phyloP scores from a whole-genome alignment of 2,329 filamentous ascomycete genomes.

The Shiraia bambusicola region DNA sequence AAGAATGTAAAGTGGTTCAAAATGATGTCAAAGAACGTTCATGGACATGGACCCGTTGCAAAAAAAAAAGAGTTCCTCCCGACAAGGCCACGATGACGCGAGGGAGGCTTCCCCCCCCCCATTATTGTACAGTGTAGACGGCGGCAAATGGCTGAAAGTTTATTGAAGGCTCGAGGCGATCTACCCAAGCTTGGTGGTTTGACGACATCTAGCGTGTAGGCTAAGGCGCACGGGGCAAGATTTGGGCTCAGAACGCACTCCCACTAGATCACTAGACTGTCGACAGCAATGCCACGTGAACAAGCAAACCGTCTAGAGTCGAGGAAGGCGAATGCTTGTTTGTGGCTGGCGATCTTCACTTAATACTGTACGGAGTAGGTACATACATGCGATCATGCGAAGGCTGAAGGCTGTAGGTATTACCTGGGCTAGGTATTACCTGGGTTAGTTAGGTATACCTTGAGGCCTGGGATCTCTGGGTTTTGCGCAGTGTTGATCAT shows the following conservation, averaged over 20 bases:
- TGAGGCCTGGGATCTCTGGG: too few relatives aligned
- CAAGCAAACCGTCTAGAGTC: conserved; percentile 1
- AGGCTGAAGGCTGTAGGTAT: too few relatives aligned
- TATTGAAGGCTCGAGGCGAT: conserved; percentile 28
- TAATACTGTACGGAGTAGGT: too few relatives aligned
- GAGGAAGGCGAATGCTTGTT: neutral
- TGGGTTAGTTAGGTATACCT: too few relatives aligned
- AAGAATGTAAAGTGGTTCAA: conserved; percentile 15
- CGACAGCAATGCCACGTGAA: conserved; percentile 11
- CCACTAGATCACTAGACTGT: conserved; percentile 11
- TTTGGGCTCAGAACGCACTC: conserved; percentile 16
- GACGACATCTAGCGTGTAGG: conserved; percentile 23
- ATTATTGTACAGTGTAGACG: conserved; percentile 32
- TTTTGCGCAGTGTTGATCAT: too few relatives aligned
- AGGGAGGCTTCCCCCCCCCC: conserved; percentile 14
- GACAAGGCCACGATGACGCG: conserved; percentile 22
- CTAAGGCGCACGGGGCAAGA: conserved; percentile 27
- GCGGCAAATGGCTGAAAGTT: conserved; percentile 24
- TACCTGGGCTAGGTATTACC: too few relatives aligned
- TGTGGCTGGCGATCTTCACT: neutral
- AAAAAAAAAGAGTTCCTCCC: conserved; percentile 22
- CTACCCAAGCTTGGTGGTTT: conserved; percentile 27
- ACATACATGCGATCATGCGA: too few relatives aligned
- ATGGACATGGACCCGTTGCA: conserved; percentile 16
- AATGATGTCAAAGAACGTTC: conserved; percentile 1